phyloP scores from a whole-genome alignment of 2,329 filamentous ascomycete species.

The Xylariaceae sp. region DNA sequence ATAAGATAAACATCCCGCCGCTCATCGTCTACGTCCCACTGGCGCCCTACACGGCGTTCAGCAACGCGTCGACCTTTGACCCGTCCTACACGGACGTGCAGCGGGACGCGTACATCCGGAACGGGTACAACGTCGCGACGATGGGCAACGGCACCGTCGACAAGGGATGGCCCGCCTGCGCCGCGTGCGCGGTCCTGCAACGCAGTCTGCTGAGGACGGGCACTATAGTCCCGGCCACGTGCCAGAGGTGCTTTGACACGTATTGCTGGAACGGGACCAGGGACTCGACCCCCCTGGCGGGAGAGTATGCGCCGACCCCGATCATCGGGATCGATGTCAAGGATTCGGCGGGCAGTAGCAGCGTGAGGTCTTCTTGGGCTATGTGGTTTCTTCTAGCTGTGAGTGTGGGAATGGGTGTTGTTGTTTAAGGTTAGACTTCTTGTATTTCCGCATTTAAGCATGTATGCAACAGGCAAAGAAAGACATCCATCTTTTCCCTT shows the following conservation, averaged over 20 bases:
- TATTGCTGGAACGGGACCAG: constrained; percentile 93
- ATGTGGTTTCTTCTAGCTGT: too few relatives aligned
- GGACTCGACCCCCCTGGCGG: constrained; percentile 26
- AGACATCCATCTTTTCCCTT: too few relatives aligned
- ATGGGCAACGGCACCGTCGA: constrained; percentile 76
- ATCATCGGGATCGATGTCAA: constrained; percentile 15
- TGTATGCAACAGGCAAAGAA: too few relatives aligned
- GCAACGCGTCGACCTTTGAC: constrained; percentile 77
- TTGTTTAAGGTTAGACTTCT: too few relatives aligned
- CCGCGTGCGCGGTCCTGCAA: constrained; percentile 79
- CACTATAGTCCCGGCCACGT: constrained; percentile 64
- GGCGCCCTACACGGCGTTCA: constrained; percentile 67
- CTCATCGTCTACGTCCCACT: constrained; percentile 87
- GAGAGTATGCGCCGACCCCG: constrained; percentile 37
- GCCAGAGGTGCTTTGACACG: constrained; percentile 65
- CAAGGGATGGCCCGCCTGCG: constrained; percentile 71
- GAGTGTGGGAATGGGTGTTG: too few relatives aligned
- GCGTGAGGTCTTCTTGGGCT: too few relatives aligned
- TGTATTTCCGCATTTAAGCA: too few relatives aligned
- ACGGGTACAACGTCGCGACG: constrained; percentile 80
- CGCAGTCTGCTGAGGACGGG: constrained; percentile 69
- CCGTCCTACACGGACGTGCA: constrained; percentile 56
- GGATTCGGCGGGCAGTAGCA: constrained; percentile 7
- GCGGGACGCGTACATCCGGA: constrained; percentile 76
- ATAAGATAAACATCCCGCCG: constrained; percentile 46